These are phyloP conservation scores for Saccharomycopsis sp. DNA, from an alignment of 805 yeast genomes.

Conservation along the genomic window DNA sequence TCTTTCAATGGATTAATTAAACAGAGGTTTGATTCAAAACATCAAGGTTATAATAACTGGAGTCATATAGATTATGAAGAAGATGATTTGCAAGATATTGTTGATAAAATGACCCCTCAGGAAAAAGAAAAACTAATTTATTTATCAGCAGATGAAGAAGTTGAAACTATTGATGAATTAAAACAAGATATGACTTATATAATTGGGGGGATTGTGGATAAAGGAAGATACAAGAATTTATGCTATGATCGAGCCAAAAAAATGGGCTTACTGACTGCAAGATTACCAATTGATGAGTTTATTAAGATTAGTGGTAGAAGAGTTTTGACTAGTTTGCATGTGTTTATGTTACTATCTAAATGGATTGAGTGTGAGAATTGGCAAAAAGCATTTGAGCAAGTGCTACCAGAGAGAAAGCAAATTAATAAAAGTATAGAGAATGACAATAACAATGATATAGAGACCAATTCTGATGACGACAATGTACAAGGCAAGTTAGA, in stretches of 20 bases:
- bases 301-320: conserved; percentile 78
- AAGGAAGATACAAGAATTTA: conserved; percentile 76
- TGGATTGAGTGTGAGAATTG: conserved; percentile 79
- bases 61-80: conserved; percentile 47
- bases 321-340: conserved; percentile 91
- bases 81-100: conserved; percentile 31
- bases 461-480: no score
- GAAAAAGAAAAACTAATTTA: conserved; percentile 43
- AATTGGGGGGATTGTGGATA: conserved; percentile 95
- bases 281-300: conserved; percentile 81
- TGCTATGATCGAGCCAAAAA: conserved; percentile 77
- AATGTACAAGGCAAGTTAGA: no score
- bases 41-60: conserved; percentile 60
- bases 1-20: conserved; percentile 61
- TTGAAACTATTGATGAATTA: conserved; percentile 47
- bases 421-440: conserved; percentile 22
- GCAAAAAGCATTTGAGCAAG: conserved; percentile 81
- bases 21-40: conserved; percentile 59
- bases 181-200: conserved; percentile 71
- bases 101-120: conserved; percentile 28
- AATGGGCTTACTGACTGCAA: conserved; percentile 63
- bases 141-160: conserved; percentile 82
- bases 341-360: conserved; percentile 76
- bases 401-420: conserved; percentile 74
- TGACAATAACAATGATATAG: conserved; percentile 20